phyloP scores from a whole-genome alignment of 2,329 filamentous ascomycete species.

The Colletotrichum neosansevieriae region DNA sequence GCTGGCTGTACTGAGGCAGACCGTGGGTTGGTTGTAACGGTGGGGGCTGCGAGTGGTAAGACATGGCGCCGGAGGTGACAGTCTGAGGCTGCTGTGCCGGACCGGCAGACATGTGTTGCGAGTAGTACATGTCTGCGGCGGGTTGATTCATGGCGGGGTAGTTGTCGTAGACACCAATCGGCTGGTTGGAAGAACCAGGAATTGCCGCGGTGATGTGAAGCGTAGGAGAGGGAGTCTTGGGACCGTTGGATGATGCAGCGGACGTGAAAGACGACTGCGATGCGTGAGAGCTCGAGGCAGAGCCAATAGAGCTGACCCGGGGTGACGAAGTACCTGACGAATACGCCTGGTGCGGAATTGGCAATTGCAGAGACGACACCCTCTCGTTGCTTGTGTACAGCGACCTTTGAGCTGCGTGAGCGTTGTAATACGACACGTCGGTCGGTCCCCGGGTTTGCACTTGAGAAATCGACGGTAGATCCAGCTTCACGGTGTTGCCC shows the following conservation, averaged over 20 bases:
- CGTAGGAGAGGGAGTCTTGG: slow-evolving; percentile 83
- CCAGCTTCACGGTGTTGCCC: slow-evolving; percentile 86
- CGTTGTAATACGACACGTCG: slow-evolving; percentile 78
- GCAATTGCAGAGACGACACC: slow-evolving; percentile 77
- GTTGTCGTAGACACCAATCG: slow-evolving; percentile 55
- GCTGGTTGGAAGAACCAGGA: slow-evolving; percentile 54
- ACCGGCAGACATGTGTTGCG: slow-evolving; percentile 81
- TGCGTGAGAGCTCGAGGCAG: slow-evolving; percentile 64
- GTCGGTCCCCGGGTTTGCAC: slow-evolving; percentile 82
- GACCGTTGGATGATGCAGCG: slow-evolving; percentile 69
- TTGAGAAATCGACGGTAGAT: slow-evolving; percentile 88
- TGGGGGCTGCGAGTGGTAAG: slow-evolving; percentile 83
- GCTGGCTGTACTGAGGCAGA: slow-evolving; percentile 71
- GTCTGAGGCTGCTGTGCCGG: slow-evolving; percentile 81
- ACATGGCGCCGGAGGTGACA: slow-evolving; percentile 78
- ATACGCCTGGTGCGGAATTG: slow-evolving; percentile 76
- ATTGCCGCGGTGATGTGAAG: slow-evolving; percentile 64
- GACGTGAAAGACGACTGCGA: slow-evolving; percentile 68
- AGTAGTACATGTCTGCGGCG: slow-evolving; percentile 87
- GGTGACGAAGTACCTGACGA: slow-evolving; percentile 80
- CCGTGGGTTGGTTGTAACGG: slow-evolving; percentile 77
- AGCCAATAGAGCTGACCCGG: slow-evolving; percentile 80
- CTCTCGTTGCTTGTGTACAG: slow-evolving; percentile 77
- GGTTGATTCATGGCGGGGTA: slow-evolving; percentile 82
- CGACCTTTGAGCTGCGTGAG: slow-evolving; percentile 73